Evolutionary conservation across 371 early-diverging fungal species (phyloP), one percentile per base, ranked within the genome.

Genomic region (Batkoa obscura): DNA sequence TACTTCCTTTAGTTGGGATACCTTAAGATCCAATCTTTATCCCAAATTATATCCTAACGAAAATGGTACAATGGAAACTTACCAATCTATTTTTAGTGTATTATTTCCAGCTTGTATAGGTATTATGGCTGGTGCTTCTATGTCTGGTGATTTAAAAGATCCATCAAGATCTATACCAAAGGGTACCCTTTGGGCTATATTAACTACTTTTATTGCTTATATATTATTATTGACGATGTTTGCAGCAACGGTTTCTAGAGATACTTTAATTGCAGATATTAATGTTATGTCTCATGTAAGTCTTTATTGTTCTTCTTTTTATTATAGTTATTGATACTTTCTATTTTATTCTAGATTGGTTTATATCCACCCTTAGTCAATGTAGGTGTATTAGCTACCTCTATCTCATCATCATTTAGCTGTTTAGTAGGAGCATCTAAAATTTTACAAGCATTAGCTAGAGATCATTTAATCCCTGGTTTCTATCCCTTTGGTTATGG

Each of bases 21-120:
- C 76, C 12, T 57, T 80, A 1, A 60, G 64, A 36, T 69, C 69
- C 41, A 80, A 80, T 59, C 47, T 79, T 57, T 78, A 71, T 72
- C 80, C 81, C 1, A 57, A 61, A 2, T 68, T 75, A 50, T 50
- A 60, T 1, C 46, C 58, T 1, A 65, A 62, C 49, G 73, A 73
- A 39, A 62, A 63, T n/a, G 50, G 64, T 13, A 59, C 53, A 13
- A 50, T 61, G 23, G 65, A 70, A 46, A 70, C 70, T 4, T 63
- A 64, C 10, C 66, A 68, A 52, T 63, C 63, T 0, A 68, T 80
- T 35, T 76, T 79, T 51, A 73, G 76, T 50, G 67, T 80, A 2
- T 64, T 80, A 23, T 81, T 78, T 59, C 80, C 81, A 0, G 75
- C 75, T 41, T 80, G 79, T 48, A 69, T 72, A 43, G 81, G 81